These are phyloP conservation scores for Zoysia japonica DNA, from an alignment of 176 grass and related monocot genomes.

Conservation along the genomic window DNA sequence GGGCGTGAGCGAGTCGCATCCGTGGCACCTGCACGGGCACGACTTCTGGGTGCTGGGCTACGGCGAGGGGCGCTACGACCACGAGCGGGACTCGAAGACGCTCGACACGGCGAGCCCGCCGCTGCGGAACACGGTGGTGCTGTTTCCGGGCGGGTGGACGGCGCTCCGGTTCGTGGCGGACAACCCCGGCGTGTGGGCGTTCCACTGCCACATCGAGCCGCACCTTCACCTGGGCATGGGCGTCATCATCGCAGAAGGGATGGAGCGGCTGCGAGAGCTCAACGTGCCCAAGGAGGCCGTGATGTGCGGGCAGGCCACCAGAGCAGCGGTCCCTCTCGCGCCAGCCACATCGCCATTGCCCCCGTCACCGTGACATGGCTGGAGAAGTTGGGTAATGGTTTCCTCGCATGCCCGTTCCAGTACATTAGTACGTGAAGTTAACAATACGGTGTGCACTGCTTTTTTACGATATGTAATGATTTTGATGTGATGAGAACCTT, in stretches of 20 bases:
- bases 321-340: no score
- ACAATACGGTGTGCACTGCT: no score
- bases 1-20: slow-evolving; percentile 62
- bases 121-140: slow-evolving; percentile 71
- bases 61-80: slow-evolving; percentile 50
- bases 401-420: no score
- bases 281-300: slow-evolving; percentile 55
- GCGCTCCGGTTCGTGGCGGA: slow-evolving; percentile 65
- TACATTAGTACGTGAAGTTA: no score
- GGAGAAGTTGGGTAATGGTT: no score
- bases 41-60: slow-evolving; percentile 74
- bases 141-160: slow-evolving; percentile 76
- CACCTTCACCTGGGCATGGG: slow-evolving; percentile 84
- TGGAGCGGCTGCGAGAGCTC: slow-evolving; percentile 35
- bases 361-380: no score
- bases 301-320: background rate
- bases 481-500: no score
- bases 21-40: slow-evolving; percentile 44
- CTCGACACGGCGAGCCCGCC: slow-evolving; percentile 65
- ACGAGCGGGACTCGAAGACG: slow-evolving; percentile 4
- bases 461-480: no score
- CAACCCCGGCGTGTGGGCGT: slow-evolving; percentile 82
- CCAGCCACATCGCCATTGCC: no score
- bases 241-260: slow-evolving; percentile 59
- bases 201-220: slow-evolving; percentile 88